phyloP scores from a whole-genome alignment of 2,329 filamentous ascomycete species.

The Alternaria triticina region DNA sequence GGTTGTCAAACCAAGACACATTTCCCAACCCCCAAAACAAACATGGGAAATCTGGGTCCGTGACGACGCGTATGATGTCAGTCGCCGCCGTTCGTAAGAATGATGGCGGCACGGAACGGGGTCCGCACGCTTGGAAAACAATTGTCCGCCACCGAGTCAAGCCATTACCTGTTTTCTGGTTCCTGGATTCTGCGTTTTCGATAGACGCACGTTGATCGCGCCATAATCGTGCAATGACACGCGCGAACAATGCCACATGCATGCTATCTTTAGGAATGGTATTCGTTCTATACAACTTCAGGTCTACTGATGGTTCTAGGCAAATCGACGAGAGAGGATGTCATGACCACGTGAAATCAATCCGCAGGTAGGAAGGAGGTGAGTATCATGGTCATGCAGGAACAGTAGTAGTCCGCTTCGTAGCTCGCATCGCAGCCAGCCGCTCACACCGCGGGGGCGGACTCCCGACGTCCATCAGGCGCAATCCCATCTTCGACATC shows the following conservation, averaged over 20 bases:
- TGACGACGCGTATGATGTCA: conserved; percentile 27
- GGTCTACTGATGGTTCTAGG: background rate
- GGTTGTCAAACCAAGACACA: background rate
- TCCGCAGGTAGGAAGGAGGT: background rate
- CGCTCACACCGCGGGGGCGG: conserved; percentile 10
- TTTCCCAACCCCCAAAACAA: background rate
- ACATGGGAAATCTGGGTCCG: conserved; percentile 9
- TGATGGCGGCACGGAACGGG: conserved; percentile 15
- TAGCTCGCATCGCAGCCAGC: background rate
- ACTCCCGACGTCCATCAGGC: conserved; percentile 36
- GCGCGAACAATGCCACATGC: background rate
- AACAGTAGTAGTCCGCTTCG: conserved; percentile 9
- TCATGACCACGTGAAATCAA: background rate
- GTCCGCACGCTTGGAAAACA: background rate
- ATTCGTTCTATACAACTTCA: background rate
- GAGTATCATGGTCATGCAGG: conserved; percentile 14
- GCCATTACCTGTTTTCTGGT: conserved; percentile 19
- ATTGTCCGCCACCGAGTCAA: background rate
- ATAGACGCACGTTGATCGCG: conserved; percentile 8
- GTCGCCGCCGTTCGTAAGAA: conserved; percentile 4
- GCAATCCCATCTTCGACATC: conserved; percentile 47
- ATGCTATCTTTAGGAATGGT: background rate
- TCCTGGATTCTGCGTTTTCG: conserved; percentile 9
- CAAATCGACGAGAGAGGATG: conserved; percentile 9
- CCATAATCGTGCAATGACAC: conserved; percentile 15